A percentile compares a stretch with the other conserved stretches of the same genome.
Conservation (phyloP, 495 filamentous ascomycete species). For the Neurospora discreta region DNA sequence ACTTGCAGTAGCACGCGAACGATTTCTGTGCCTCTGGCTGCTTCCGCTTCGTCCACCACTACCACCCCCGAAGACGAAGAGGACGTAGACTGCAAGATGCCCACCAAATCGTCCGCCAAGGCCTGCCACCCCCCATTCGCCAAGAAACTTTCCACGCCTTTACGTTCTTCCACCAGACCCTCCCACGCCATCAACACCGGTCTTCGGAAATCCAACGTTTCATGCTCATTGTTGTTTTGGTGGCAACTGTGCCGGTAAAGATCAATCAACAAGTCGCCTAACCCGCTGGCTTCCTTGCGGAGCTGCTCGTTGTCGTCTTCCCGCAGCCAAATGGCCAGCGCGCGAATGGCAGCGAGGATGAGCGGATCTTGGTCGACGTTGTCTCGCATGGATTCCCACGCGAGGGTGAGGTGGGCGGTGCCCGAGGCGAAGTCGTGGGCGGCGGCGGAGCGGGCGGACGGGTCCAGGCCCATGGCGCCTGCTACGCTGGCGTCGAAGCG, state of each 20-base stretch:
- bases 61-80: not conserved
- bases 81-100: slow-evolving; percentile 20
- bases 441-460: slow-evolving; percentile 26
- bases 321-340: slow-evolving; percentile 48
- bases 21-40: slow-evolving; percentile 38
- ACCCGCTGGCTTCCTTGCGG: slow-evolving; percentile 39
- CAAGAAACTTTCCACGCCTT: slow-evolving; percentile 35
- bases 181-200: slow-evolving; percentile 45
- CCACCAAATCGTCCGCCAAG: slow-evolving; percentile 34
- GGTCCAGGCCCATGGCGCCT: slow-evolving; percentile 42
- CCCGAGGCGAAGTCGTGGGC: slow-evolving; percentile 17
- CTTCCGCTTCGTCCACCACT: slow-evolving; percentile 16
- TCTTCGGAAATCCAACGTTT: slow-evolving; percentile 35
- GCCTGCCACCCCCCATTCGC: slow-evolving; percentile 38
- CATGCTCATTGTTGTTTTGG: not conserved
- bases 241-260: slow-evolving; percentile 32
- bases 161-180: slow-evolving; percentile 31
- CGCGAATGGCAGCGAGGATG: slow-evolving; percentile 38
- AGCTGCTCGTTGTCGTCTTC: slow-evolving; percentile 52
- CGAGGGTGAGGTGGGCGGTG: slow-evolving; percentile 29
- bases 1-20: slow-evolving; percentile 39
- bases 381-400: slow-evolving; percentile 39
- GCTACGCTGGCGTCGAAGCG: slow-evolving; percentile 48
- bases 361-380: slow-evolving; percentile 33
- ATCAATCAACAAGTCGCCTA: slow-evolving; percentile 47